Evolutionary conservation across 2,329 filamentous ascomycete species (phyloP), one percentile per base, ranked within the genome.

Genomic region (Diaporthe amygdali): DNA sequence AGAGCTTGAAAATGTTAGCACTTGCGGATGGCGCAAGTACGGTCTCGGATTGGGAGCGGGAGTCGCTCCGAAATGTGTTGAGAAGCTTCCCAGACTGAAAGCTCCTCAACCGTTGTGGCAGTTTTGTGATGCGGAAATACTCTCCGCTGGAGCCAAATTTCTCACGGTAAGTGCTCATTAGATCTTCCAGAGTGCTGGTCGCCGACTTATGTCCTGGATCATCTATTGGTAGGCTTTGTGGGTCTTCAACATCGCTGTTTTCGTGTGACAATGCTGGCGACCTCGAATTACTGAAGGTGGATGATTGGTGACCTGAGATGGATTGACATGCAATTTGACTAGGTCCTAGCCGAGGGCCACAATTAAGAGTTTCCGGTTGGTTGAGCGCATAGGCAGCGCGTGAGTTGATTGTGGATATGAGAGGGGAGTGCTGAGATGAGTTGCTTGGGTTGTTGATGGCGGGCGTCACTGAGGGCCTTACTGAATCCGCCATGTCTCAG

Each of bases 11-110:
- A 4, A 32, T 5, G 1, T 46, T 22, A 2, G 25, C 0, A 2
- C 15, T 46, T 14, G 3, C n/a, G 2, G 2, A 5, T 46, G 17
- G 17, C 17, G 10, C 0, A 22, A 32, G 2, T 25, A 0, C 2
- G 3, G 39, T 14, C 37, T 22, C 55, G 1, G 1, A 22, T 46
- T 4, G 39, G 15, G 12, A 5, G 5, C 5, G 2, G 20, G 2
- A 10, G 8, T 15, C 22, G 5, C 8, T 15, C 0, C 25, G 5
- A 8, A 22, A 15, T 5, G 3, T 30, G 3, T 44, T 7, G 55
- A 27, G 54, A 2, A 41, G 14, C 37, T 44, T 27, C 0, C 2
- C 8, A 12, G 15, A 15, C 1, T 32, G 9, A 14, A 2, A n/a
- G 17, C 0, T 15, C 5, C 9, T 25, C 6, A 8, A 3, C 3